Conservation (phyloP, 352 stramenopile species). For the Phytophthora hibernalis region DNA sequence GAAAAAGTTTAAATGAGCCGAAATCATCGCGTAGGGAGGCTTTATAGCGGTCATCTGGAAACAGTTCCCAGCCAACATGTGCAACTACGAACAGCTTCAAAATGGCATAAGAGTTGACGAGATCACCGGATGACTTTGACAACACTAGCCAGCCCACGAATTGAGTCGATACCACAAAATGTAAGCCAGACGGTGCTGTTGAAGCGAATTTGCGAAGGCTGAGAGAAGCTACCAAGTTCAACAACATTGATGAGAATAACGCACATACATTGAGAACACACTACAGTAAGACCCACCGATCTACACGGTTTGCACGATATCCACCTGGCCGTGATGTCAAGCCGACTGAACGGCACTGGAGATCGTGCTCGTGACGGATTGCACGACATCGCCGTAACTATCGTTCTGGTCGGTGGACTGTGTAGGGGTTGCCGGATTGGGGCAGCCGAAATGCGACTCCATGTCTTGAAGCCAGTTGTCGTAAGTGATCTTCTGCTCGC, state of each 20-base stretch:
- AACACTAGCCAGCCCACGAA: background rate
- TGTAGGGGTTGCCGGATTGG: conserved; percentile 34
- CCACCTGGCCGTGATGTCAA: conserved; percentile 1
- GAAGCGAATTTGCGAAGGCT: background rate
- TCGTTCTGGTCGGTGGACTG: conserved; percentile 13
- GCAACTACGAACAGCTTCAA: conserved; percentile 15
- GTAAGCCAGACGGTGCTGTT: background rate
- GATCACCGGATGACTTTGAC: conserved; percentile 4
- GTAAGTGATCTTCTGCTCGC: conserved; percentile 39
- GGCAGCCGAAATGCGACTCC: conserved; percentile 54
- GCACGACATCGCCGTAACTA: conserved; percentile 9
- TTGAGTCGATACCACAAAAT: background rate
- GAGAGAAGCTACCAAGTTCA: background rate
- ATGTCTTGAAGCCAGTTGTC: conserved; percentile 47
- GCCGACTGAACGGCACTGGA: conserved; percentile 32
- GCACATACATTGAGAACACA: conserved; percentile 6
- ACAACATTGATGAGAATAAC: background rate
- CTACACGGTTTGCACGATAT: conserved; percentile 6
- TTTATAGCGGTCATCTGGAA: background rate
- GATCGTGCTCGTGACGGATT: conserved; percentile 18
- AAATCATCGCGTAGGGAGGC: background rate
- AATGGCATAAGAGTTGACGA: conserved; percentile 23
- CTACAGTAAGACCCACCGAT: background rate
- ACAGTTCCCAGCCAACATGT: background rate
- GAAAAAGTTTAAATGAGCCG: background rate